A percentile compares a stretch with the other conserved stretches of the same genome.
phyloP scores from a whole-genome alignment of 306 rosid genomes.

The Gynostemma pentaphyllum region DNA sequence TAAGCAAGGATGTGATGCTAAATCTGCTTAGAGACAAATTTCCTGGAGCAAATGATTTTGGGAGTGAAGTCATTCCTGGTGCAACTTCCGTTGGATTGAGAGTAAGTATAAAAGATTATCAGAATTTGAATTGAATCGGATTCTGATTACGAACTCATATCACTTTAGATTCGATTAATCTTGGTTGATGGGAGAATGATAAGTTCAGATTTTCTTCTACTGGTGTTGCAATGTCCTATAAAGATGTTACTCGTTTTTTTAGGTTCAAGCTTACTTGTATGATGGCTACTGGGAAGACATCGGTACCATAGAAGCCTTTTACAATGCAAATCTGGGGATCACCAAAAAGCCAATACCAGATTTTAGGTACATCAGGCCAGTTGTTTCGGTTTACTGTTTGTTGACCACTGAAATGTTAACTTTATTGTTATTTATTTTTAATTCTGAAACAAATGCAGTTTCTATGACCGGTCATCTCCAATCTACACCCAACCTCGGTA shows the following conservation, averaged over 20 bases:
- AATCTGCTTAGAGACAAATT: constrained; percentile 66
- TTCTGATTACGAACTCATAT: neutral
- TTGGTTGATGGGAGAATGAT: neutral
- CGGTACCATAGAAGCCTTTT: constrained; percentile 98
- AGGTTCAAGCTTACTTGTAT: constrained; percentile 96
- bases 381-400: neutral
- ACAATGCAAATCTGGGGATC: constrained; percentile 91
- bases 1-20: constrained; percentile 84
- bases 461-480: constrained; percentile 96
- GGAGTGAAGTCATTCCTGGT: constrained; percentile 99
- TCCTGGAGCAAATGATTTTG: constrained; percentile 95
- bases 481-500: constrained; percentile 98
- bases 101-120: constrained; percentile 33
- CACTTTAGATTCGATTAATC: neutral
- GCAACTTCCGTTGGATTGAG: constrained; percentile 89
- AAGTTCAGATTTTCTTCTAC: neutral
- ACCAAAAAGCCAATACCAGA: constrained; percentile 96
- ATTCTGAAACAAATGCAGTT: constrained; percentile 34
- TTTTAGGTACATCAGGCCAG: constrained; percentile 46
- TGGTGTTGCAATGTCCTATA: neutral
- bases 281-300: constrained; percentile 99
- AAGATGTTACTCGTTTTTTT: neutral
- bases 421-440: neutral
- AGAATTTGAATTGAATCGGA: no score
- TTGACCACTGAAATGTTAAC: neutral